phyloP scores from a whole-genome alignment of 208 protist genomes.

The Trypanosomatidae sp. region DNA sequence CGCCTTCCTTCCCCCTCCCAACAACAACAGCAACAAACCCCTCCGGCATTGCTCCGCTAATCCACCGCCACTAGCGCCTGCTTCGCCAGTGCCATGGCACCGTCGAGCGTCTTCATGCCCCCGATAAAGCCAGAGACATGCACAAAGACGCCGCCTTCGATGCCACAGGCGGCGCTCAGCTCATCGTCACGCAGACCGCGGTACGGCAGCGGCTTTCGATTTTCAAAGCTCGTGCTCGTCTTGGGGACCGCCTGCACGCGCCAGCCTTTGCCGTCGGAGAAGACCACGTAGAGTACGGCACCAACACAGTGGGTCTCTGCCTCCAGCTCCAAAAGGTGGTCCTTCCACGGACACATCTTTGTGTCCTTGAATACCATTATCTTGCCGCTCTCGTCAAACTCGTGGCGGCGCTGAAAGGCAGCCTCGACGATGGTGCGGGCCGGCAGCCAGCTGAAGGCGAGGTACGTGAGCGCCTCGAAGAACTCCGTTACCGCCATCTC shows the following conservation, averaged over 20 bases:
- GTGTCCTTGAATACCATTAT: conserved; percentile 77
- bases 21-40: too few relatives aligned
- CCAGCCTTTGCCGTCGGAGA: conserved; percentile 87
- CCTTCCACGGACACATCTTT: conserved; percentile 92
- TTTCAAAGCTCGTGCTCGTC: conserved; percentile 65
- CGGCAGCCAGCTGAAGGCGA: conserved; percentile 91
- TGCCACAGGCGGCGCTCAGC: conserved; percentile 76
- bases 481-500: conserved; percentile 88
- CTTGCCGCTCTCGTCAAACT: conserved; percentile 65
- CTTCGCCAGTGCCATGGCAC: conserved; percentile 90
- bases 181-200: conserved; percentile 93
- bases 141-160: conserved; percentile 93
- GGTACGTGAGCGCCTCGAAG: conserved; percentile 78
- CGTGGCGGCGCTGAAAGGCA: conserved; percentile 53
- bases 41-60: neutral
- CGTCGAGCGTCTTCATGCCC: conserved; percentile 93
- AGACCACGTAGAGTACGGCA: conserved; percentile 88
- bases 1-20: neutral
- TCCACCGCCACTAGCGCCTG: conserved; percentile 56
- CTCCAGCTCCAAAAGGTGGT: conserved; percentile 93
- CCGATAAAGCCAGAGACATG: conserved; percentile 97
- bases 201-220: conserved; percentile 90
- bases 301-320: conserved; percentile 46
- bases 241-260: conserved; percentile 91
- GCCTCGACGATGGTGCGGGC: conserved; percentile 81